phyloP scores from a whole-genome alignment of 768 basidiomycete species.

The Naganishia kalamii region DNA sequence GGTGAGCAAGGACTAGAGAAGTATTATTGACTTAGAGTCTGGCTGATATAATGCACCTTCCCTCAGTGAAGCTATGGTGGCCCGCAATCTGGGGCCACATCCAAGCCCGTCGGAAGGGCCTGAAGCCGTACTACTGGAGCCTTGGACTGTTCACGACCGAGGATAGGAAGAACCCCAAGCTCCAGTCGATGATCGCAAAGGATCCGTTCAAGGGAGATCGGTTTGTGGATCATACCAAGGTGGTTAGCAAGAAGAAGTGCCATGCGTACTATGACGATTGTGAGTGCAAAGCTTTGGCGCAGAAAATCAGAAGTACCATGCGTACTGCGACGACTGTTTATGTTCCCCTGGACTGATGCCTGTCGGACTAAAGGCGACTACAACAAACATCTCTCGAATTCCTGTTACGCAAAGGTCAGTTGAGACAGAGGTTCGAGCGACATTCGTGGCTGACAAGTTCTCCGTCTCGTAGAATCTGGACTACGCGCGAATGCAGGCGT shows the following conservation, averaged over 20 bases:
- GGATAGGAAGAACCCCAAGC: conserved; percentile 2
- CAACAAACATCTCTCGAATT: conserved; percentile 27
- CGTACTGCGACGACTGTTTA: too few relatives aligned
- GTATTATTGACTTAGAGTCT: not conserved
- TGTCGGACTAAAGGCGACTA: too few relatives aligned
- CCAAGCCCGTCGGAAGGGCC: conserved; percentile 7
- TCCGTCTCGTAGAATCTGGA: conserved; percentile 17
- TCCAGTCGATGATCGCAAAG: not conserved
- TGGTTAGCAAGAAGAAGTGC: not conserved
- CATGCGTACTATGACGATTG: conserved; percentile 22
- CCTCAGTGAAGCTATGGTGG: conserved; percentile 21
- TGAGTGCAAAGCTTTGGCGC: not conserved
- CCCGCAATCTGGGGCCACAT: conserved; percentile 19
- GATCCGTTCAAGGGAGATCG: not conserved
- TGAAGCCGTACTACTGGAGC: conserved; percentile 14
- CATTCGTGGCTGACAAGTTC: not conserved
- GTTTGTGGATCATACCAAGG: conserved; percentile 17
- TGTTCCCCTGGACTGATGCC: too few relatives aligned
- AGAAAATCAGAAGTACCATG: not conserved
- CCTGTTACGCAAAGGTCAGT: conserved; percentile 24
- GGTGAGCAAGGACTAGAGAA: not conserved
- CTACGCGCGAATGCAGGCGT: conserved; percentile 21
- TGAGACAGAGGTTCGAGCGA: too few relatives aligned
- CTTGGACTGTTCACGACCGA: conserved; percentile 7
- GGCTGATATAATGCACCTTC: not conserved